Percentiles rank a stretch among this genome's conserved stretches.
phyloP scores from a whole-genome alignment of 192 early-diverging fungal genomes.

The Coemansia sp. region DNA sequence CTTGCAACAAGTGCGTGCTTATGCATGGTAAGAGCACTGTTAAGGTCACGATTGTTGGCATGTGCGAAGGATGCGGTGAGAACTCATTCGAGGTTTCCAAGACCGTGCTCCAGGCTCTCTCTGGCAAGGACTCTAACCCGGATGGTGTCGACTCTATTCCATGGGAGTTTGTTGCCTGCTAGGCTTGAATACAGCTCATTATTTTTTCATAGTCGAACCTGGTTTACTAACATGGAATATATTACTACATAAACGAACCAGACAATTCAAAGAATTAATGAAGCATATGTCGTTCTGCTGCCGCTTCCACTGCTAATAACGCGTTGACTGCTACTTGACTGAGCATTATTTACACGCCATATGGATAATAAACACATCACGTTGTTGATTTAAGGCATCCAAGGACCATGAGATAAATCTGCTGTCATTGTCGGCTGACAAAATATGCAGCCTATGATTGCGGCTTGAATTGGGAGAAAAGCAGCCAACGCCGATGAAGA shows the following conservation, averaged over 20 bases:
- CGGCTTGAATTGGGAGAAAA: neutral
- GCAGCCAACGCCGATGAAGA: neutral
- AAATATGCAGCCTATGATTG: neutral
- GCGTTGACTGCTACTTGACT: neutral
- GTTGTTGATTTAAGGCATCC: neutral
- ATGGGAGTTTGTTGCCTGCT: conserved; percentile 1
- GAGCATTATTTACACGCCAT: neutral
- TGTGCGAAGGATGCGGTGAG: conserved; percentile 6
- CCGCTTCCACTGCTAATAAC: neutral
- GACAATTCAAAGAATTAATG: too few species aligned
- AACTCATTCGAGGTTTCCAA: neutral
- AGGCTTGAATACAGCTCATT: neutral
- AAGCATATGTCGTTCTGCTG: neutral
- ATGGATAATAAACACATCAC: neutral
- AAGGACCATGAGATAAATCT: neutral
- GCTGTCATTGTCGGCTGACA: neutral
- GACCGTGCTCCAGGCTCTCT: neutral
- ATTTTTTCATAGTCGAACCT: neutral
- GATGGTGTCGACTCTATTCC: neutral
- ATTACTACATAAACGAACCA: neutral
- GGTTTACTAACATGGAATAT: neutral
- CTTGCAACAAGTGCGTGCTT: conserved; percentile 9
- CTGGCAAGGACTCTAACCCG: neutral
- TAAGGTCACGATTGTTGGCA: conserved; percentile 6
- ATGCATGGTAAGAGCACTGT: conserved; percentile 5